Evolutionary conservation across 176 grass and related monocot genomes (phyloP), one percentile per base, ranked within the genome.

Genomic region (sorghum (Sorghum bicolor)): DNA sequence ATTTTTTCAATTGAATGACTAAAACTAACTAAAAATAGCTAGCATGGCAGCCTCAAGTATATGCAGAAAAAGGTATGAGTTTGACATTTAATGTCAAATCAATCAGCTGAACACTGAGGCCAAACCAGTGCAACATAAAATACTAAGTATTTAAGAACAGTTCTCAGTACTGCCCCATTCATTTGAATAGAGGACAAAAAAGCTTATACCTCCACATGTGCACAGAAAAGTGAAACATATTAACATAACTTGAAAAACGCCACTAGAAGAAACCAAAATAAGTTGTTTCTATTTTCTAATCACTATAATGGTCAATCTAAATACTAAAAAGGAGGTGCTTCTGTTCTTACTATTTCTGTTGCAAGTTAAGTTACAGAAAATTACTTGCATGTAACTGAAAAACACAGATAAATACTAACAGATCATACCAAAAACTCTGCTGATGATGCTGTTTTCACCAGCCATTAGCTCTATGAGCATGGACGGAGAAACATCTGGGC

Each of bases 361-460:
- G 25, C 61, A 60, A 38, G 50, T 73, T 75, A 91, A 11, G 13
- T 28, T 76, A 28, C 24, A 64, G 24, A 78, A 69, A 71, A 66
- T 1, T 15, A 37, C 8, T 71, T 66, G 45, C 67, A 74, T 38
- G 9, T 13, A 86, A 73, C 50, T 61, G 70, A 67, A 12, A 10
- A 60, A 39, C 50, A 74, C 50, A 72, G 70, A 85, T 77, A 33
- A 83, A 72, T 82, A 58, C 28, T 31, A 68, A 82, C 39, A 76
- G 11, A 82, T 62, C 86, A 57, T 98, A 99, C 96, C 96, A 81
- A 99, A 99, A 75, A 93, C 87, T 90, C 72, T 86, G 68, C 86
- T 94, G 70, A 88, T 50, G 32, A 92, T 99, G 85, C 87, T 99
- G 50, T 76, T 75, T 32, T 98, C 87, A 32, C 87, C 89, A 87